Evolutionary conservation across 2,329 filamentous ascomycete genomes (phyloP).

Genomic region (Exophiala mesophila): DNA sequence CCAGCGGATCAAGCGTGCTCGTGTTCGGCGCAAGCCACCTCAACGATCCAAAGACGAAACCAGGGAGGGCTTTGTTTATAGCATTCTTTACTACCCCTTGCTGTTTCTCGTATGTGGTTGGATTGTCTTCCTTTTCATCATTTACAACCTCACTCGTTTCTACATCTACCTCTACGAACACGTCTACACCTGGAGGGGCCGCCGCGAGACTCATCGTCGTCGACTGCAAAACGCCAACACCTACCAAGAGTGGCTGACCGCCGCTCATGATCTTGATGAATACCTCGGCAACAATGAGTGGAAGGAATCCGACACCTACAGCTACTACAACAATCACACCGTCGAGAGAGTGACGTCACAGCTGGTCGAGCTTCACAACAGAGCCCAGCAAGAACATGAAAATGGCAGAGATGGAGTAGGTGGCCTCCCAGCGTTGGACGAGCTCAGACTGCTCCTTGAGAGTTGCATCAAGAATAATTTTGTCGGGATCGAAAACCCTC

Average conservation of each 20-base stretch:
- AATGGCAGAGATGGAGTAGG: conserved; percentile 26
- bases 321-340: conserved; percentile 84
- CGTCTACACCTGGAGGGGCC: conserved; percentile 81
- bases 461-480: conserved; percentile 98
- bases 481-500: conserved; percentile 85
- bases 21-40: conserved; percentile 40
- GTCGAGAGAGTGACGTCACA: conserved; percentile 72
- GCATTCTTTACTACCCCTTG: conserved; percentile 85
- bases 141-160: conserved; percentile 74
- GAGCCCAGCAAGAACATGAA: conserved; percentile 36
- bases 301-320: conserved; percentile 53
- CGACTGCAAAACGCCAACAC: conserved; percentile 66
- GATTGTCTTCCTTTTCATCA: conserved; percentile 66
- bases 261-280: conserved; percentile 71
- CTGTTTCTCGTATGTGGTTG: conserved; percentile 74
- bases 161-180: conserved; percentile 95
- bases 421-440: conserved; percentile 54
- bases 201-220: conserved; percentile 64
- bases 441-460: conserved; percentile 72
- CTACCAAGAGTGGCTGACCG: conserved; percentile 78
- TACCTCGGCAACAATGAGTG: conserved; percentile 66
- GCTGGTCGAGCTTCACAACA: conserved; percentile 48
- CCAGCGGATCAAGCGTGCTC: conserved; percentile 56
- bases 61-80: conserved; percentile 86
- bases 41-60: conserved; percentile 78